phyloP scores from a whole-genome alignment of 371 early-diverging fungal species.

The Apophysomyces variabilis region DNA sequence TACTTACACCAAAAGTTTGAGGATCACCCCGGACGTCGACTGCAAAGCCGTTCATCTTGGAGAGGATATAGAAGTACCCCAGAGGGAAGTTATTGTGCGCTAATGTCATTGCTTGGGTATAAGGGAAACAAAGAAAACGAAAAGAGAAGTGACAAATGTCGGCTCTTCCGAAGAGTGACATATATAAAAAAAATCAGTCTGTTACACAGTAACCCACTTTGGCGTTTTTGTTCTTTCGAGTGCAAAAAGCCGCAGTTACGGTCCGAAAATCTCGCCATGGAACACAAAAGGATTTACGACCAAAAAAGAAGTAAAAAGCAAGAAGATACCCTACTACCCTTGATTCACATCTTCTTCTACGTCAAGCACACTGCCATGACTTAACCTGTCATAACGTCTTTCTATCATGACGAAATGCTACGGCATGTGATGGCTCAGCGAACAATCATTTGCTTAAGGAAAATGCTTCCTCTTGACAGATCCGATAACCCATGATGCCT shows the following conservation, averaged over 20 bases:
- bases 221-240: constrained; percentile 2
- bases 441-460: too few species aligned
- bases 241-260: background rate
- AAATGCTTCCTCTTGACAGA: too few species aligned
- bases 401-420: too few species aligned
- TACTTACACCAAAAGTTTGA: constrained; percentile 18
- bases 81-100: constrained; percentile 31
- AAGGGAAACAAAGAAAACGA: constrained; percentile 1
- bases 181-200: constrained; percentile 2
- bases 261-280: too few species aligned
- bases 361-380: too few species aligned
- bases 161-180: constrained; percentile 1
- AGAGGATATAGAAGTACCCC: constrained; percentile 49
- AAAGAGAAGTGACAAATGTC: background rate
- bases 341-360: too few species aligned
- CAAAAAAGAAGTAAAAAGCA: too few species aligned
- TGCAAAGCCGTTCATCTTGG: constrained; percentile 42
- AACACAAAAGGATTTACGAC: too few species aligned
- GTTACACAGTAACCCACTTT: constrained; percentile 5
- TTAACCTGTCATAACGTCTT: too few species aligned
- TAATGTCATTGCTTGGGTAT: background rate
- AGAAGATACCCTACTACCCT: too few species aligned
- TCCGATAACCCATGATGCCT: too few species aligned
- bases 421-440: too few species aligned
- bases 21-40: constrained; percentile 32